A percentile compares a stretch with the other conserved stretches of the same genome.
Conservation (phyloP, 345 rosid species). For the Linum usitatissimum region DNA sequence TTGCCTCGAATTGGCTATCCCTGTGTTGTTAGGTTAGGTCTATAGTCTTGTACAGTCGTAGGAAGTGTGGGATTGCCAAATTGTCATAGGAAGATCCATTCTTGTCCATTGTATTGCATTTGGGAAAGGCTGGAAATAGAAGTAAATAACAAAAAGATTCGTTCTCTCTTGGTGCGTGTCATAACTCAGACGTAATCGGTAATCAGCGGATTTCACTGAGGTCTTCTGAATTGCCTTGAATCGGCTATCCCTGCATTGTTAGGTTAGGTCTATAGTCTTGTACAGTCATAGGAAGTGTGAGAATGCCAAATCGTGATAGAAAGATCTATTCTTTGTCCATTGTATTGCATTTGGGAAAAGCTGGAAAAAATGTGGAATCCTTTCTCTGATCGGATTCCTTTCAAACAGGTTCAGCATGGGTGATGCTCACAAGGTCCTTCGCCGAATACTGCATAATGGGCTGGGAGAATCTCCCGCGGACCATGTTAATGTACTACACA, state of each 20-base stretch:
- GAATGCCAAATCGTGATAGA: background rate
- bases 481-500: slow-evolving; percentile 71
- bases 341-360: background rate
- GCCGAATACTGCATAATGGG: slow-evolving; percentile 82
- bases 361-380: background rate
- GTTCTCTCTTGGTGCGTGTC: background rate
- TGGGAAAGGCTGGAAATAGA: too few relatives aligned
- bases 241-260: background rate
- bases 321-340: background rate
- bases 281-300: background rate
- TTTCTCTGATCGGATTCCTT: slow-evolving; percentile 2
- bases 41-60: background rate
- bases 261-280: background rate
- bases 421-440: slow-evolving; percentile 57
- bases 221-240: too few relatives aligned
- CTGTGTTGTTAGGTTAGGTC: background rate
- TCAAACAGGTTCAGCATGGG: slow-evolving; percentile 77
- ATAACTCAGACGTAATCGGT: too few relatives aligned
- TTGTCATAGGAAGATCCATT: too few relatives aligned
- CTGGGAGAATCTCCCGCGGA: slow-evolving; percentile 81
- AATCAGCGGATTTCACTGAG: too few relatives aligned
- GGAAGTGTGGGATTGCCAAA: background rate
- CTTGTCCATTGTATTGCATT: background rate
- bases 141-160: background rate
- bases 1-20: background rate